phyloP scores from a whole-genome alignment of 257 asterid genomes.

The Solanum neorickii region DNA sequence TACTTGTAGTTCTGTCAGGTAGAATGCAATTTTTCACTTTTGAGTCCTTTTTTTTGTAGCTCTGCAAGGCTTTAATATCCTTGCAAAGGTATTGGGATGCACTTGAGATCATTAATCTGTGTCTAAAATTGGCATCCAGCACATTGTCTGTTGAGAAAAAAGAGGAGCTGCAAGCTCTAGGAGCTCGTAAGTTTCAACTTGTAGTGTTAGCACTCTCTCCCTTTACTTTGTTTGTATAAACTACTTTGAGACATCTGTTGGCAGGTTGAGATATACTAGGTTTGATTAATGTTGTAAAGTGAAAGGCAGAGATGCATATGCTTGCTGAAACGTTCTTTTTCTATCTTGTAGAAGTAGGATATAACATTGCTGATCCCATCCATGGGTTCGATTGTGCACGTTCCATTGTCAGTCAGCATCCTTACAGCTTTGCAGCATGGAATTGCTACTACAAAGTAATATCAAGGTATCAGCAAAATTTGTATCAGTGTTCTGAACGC shows the following conservation, averaged over 20 bases:
- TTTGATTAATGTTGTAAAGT: not conserved
- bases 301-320: not conserved
- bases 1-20: not conserved
- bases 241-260: not conserved
- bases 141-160: conserved; percentile 37
- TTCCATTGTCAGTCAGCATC: conserved; percentile 46
- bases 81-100: conserved; percentile 66
- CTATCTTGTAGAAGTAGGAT: conserved; percentile 42
- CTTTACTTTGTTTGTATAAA: not conserved
- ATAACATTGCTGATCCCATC: conserved; percentile 52
- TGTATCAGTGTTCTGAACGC: not conserved
- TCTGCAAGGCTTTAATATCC: conserved; percentile 67
- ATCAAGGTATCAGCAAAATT: conserved; percentile 27
- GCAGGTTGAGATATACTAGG: not conserved
- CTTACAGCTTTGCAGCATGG: conserved; percentile 83
- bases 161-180: conserved; percentile 62
- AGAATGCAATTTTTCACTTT: not conserved
- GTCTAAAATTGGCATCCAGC: conserved; percentile 49
- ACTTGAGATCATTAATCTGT: conserved; percentile 51
- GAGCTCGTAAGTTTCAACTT: conserved; percentile 59
- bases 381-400: conserved; percentile 67
- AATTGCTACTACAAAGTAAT: conserved; percentile 75
- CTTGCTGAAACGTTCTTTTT: not conserved
- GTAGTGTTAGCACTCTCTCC: not conserved
- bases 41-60: conserved; percentile 12